These are phyloP conservation scores for Mycena vitilis DNA, from an alignment of 768 basidiomycete genomes.

Conservation along the genomic window DNA sequence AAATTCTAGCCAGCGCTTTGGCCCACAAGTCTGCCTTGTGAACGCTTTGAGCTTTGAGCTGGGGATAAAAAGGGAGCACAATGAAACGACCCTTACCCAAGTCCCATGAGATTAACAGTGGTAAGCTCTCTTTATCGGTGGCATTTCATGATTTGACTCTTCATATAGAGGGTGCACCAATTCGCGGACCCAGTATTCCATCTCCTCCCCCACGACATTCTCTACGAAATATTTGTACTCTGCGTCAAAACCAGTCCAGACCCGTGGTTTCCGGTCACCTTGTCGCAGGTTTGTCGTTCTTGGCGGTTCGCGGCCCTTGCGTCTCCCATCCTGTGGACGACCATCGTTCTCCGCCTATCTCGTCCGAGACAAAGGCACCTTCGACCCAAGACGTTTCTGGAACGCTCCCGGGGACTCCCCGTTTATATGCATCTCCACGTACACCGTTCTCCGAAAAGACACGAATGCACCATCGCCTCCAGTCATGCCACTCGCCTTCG, in stretches of 20 bases:
- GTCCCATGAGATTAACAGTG: not conserved
- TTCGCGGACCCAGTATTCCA: not conserved
- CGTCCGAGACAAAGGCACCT: conserved; percentile 1
- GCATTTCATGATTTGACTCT: not conserved
- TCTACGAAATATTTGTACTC: not conserved
- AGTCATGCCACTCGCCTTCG: not conserved
- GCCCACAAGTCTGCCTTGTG: too few species aligned
- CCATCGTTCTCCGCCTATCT: not conserved
- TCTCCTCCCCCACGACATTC: conserved; percentile 6
- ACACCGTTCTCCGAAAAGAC: not conserved
- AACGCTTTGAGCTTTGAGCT: too few species aligned
- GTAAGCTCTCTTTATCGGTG: not conserved
- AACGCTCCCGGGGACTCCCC: not conserved
- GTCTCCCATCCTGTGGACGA: not conserved
- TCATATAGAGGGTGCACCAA: not conserved
- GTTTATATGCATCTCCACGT: not conserved
- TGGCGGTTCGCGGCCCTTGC: not conserved
- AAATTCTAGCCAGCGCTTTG: too few species aligned
- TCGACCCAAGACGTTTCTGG: conserved; percentile 3
- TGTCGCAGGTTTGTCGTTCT: not conserved
- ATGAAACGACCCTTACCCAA: not conserved
- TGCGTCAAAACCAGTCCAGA: not conserved
- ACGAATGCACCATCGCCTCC: not conserved
- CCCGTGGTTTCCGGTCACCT: not conserved
- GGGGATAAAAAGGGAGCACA: not conserved